Base-by-base conservation (phyloP, 331 rosid species). In the Quercus tomentella region DNA sequence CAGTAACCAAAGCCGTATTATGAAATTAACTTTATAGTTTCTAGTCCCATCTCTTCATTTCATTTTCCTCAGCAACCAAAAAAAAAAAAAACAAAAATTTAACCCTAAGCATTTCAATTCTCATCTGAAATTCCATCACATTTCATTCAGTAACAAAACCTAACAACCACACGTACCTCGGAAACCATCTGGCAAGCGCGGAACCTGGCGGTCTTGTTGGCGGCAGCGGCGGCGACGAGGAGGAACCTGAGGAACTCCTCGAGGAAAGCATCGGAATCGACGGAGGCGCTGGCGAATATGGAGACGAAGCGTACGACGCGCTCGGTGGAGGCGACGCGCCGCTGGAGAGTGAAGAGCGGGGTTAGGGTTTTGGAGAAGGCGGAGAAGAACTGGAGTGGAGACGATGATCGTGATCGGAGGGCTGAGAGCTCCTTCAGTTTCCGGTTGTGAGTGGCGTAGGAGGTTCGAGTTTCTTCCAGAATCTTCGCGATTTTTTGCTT, bases 171-270 rank as follows among this genome's bases (percentile, higher is more conserved):
- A 12, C 26, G 52, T 21, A 88, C 99, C 98, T 91, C 98, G 21
- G 99, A 95, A 68, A 93, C 82, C 28, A 91, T 85, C 89, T 95
- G 99, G 84, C 97, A 93, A 4, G 98, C 92, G 8, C 98, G 92
- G 68, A 82, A 89, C 88, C 99, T 91, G 5, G 87, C 83, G 2
- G 96, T 84, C 86, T 82, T 91, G 55, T 87, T 89, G 45, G 92
- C 82, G 0, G 97, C 89, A 0, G 75, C 56, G 0, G 93, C 78
- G 3, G 90, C 94, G 2, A 33, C 84, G 12, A 95, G 78, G 52
- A 93, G 97, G 78, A 93, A 92, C 88, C 85, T 82, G 76, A 95
- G 91, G 77, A 91, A 90, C 1, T 74, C 85, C 25, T 91, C 93
- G 73, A 91, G 86, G 77, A 95, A 93, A 31, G 85, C 88, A 26